Base-by-base conservation (phyloP, 2,329 filamentous ascomycete genomes). In the Fusarium sp. region DNA sequence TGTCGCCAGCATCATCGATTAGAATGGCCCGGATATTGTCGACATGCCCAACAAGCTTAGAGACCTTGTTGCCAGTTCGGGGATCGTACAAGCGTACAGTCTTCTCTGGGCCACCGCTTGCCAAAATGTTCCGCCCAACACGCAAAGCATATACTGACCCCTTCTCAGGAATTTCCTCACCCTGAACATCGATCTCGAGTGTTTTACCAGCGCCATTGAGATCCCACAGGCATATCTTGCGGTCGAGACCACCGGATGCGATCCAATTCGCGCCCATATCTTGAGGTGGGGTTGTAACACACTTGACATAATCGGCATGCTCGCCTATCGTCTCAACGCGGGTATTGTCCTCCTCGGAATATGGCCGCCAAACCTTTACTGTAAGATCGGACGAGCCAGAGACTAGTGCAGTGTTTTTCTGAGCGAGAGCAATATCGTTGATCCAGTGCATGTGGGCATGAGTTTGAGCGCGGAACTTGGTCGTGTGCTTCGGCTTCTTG, bases 241-340 rank as follows among this genome's bases (percentile, higher is more conserved):
- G 90, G 79, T 99, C 96, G 33, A 99, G 85, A 2, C 95, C 96
- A 44, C 94, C 96, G 3, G 95, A 97, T 7, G 94, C 96, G 19
- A 98, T 91, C 95, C 95, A 99, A 72, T 90, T 89, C 55, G 88
- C 87, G 40, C 88, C 84, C 41, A 84, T 81, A 70, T 87, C 84
- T 43, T 76, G 74, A 71, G 82, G 76, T 10, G 95, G 93, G 9
- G 92, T 92, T 19, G 94, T 93, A 37, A 99, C 86, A 71, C 93
- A 94, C 81, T 98, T 99, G 76, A 97, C 94, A 76, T 98, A 99
- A 83, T 99, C 96, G 74, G 90, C 91, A 79, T 99, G 96, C 74
- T 95, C 89, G 68, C 96, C 96, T 75, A 99, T 95, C 41, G 92
- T 93, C 49, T 90, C 84, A 23, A 79, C 75, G 47, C 75, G 75